Evolutionary conservation across 2,329 filamentous ascomycete species (phyloP).

Genomic region (Macroventuria anomochaeta): DNA sequence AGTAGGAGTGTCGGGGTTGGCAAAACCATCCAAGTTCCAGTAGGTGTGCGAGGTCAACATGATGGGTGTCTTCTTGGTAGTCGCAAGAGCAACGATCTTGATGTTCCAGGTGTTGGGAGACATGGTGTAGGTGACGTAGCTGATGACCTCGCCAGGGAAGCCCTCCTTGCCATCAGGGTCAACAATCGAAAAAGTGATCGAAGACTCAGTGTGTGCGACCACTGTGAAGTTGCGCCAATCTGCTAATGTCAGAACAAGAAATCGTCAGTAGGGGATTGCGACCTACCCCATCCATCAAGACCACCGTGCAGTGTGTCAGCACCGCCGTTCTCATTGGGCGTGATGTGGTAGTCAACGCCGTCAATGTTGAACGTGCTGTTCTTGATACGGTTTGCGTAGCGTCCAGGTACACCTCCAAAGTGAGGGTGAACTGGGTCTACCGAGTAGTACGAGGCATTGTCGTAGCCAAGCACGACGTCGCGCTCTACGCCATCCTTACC

Average conservation of each 20-base stretch:
- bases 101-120: conserved; percentile 72
- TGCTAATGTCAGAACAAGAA: neutral
- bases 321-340: conserved; percentile 64
- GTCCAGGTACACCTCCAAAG: conserved; percentile 74
- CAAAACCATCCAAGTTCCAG: conserved; percentile 83
- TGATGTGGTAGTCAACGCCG: conserved; percentile 64
- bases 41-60: conserved; percentile 80
- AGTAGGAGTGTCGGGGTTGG: conserved; percentile 71
- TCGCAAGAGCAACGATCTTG: conserved; percentile 73
- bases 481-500: conserved; percentile 72
- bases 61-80: conserved; percentile 79
- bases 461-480: conserved; percentile 76
- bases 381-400: conserved; percentile 82
- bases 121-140: conserved; percentile 76
- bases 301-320: conserved; percentile 72
- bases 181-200: conserved; percentile 76
- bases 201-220: conserved; percentile 68
- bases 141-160: conserved; percentile 78
- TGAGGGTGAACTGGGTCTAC: conserved; percentile 71
- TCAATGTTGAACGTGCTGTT: conserved; percentile 76
- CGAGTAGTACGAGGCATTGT: conserved; percentile 75
- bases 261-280: neutral
- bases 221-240: conserved; percentile 78
- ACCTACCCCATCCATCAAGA: conserved; percentile 68
- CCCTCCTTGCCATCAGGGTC: conserved; percentile 77